Percentiles rank a stretch among this genome's conserved stretches.
Evolutionary conservation across 176 grass and related monocot species (phyloP).

Genomic region (Chloris gayana): DNA sequence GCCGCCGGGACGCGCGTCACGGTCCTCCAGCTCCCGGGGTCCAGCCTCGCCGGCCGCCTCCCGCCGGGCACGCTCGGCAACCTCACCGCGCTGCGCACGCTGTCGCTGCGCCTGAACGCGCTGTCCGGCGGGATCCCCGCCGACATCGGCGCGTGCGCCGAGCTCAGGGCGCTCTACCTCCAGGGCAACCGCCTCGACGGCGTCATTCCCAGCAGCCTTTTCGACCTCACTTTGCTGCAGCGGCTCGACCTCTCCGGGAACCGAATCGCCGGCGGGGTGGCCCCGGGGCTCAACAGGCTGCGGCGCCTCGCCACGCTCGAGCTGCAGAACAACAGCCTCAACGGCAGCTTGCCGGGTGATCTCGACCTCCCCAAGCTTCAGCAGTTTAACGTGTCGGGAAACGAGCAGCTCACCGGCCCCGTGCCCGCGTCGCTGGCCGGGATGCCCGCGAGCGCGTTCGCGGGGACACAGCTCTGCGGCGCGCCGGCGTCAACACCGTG

Average conservation of each 20-base stretch:
- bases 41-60: constrained; percentile 35
- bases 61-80: constrained; percentile 56
- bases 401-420: constrained; percentile 48
- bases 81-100: constrained; percentile 54
- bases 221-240: constrained; percentile 49
- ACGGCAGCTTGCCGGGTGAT: constrained; percentile 50
- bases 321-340: constrained; percentile 56
- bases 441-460: constrained; percentile 36
- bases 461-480: constrained; percentile 58
- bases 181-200: constrained; percentile 51
- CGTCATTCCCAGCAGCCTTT: constrained; percentile 51
- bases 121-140: constrained; percentile 65
- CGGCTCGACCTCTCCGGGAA: constrained; percentile 63
- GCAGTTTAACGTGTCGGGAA: constrained; percentile 71
- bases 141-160: constrained; percentile 53
- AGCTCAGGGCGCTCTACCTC: constrained; percentile 54
- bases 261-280: constrained; percentile 36
- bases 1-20: constrained; percentile 39
- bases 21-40: constrained; percentile 50
- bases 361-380: constrained; percentile 43
- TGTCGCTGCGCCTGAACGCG: constrained; percentile 71
- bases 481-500: constrained; percentile 51
- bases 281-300: constrained; percentile 61
- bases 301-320: constrained; percentile 43
- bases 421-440: constrained; percentile 53